A percentile compares a stretch with the other conserved stretches of the same genome.
Conservation (phyloP, 192 early-diverging fungal species). For the Martensiomyces pterosporus region DNA sequence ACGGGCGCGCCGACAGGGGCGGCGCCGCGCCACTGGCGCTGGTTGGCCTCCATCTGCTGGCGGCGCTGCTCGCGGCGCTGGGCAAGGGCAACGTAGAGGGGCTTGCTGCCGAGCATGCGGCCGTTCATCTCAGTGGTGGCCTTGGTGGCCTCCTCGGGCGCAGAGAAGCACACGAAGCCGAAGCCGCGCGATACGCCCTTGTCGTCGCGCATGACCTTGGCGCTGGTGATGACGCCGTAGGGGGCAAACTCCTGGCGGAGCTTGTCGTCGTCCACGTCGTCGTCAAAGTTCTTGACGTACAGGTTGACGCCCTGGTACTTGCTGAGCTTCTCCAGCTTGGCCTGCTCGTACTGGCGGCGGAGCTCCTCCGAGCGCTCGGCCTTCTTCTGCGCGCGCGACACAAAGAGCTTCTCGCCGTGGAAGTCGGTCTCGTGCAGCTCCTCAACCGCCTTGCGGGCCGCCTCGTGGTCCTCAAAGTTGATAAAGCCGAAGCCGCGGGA, state of each 20-base stretch:
- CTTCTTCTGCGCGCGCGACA: conserved; percentile 98
- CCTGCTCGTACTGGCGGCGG: conserved; percentile 90
- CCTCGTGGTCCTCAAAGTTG: conserved; percentile 91
- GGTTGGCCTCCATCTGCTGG: conserved; percentile 93
- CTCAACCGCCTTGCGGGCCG: conserved; percentile 81
- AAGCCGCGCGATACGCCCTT: conserved; percentile 85
- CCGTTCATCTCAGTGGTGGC: conserved; percentile 99
- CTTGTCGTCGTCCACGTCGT: conserved; percentile 92
- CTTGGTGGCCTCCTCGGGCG: conserved; percentile 97
- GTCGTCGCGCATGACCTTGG: conserved; percentile 98
- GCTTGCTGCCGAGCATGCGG: conserved; percentile 89
- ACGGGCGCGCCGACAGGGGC: conserved; percentile 42
- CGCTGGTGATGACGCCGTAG: conserved; percentile 94
- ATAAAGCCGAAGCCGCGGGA: conserved; percentile 97
- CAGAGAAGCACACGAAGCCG: conserved; percentile 99
- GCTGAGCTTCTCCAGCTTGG: conserved; percentile 91
- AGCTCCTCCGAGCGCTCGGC: conserved; percentile 95
- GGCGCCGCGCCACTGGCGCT: conserved; percentile 72
- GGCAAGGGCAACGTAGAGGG: conserved; percentile 96
- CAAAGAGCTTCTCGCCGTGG: conserved; percentile 88
- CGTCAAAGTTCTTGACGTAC: conserved; percentile 99
- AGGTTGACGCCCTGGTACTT: conserved; percentile 99
- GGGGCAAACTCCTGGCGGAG: conserved; percentile 93
- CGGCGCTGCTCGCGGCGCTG: conserved; percentile 97
- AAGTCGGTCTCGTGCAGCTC: conserved; percentile 91